Percentiles rank a stretch among this genome's conserved stretches.
These are phyloP conservation scores for Thelephora aurantiotincta DNA, from an alignment of 768 basidiomycete species.

Conservation along the genomic window DNA sequence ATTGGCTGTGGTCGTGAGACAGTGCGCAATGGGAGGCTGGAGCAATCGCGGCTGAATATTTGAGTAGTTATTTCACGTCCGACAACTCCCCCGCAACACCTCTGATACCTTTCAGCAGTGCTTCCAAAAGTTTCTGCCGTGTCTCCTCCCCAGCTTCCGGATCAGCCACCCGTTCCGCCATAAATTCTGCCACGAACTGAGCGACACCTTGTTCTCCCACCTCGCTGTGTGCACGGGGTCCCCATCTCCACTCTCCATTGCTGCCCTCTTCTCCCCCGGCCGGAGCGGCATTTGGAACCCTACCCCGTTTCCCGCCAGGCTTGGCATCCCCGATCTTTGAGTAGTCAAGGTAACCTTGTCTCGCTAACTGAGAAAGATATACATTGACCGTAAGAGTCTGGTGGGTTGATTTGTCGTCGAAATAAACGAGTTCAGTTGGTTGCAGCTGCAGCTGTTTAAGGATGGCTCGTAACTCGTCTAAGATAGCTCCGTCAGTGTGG, in stretches of 20 bases:
- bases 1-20: no score
- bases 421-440: constrained; percentile 30
- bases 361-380: constrained; percentile 48
- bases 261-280: constrained; percentile 20
- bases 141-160: constrained; percentile 12
- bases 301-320: constrained; percentile 37
- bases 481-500: not conserved
- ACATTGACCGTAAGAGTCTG: constrained; percentile 43
- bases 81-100: constrained; percentile 44
- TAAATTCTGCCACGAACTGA: constrained; percentile 68
- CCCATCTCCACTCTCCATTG: constrained; percentile 76
- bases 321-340: constrained; percentile 34
- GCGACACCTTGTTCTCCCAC: constrained; percentile 69
- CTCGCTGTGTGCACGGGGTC: constrained; percentile 64
- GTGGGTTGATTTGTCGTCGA: constrained; percentile 35
- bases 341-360: constrained; percentile 72
- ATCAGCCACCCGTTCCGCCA: constrained; percentile 31
- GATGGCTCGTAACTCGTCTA: constrained; percentile 60
- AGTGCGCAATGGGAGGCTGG: no score
- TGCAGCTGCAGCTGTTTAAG: constrained; percentile 59
- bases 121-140: constrained; percentile 24
- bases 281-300: constrained; percentile 29
- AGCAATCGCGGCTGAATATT: no score
- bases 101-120: constrained; percentile 41
- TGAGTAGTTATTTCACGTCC: constrained; percentile 16